Evolutionary conservation across 768 basidiomycete genomes (phyloP).

Genomic region (Sistotremastrum niveocremeum): DNA sequence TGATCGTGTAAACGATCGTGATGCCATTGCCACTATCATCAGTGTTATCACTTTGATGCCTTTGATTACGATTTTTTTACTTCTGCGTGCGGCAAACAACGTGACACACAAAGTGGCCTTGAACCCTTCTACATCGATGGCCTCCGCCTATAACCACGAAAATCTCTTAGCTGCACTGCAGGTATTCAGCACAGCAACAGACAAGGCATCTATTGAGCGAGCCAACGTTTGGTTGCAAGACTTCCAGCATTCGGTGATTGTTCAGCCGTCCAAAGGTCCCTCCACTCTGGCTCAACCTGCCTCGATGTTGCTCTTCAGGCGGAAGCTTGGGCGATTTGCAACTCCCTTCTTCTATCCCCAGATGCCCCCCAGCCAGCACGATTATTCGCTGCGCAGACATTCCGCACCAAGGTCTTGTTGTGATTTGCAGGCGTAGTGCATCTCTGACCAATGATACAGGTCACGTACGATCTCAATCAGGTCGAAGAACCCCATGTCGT

Average conservation of each 20-base stretch:
- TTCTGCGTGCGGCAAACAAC: background rate
- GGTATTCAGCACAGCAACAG: constrained; percentile 70
- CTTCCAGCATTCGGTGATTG: constrained; percentile 98
- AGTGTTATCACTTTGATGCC: too few relatives aligned
- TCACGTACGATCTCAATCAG: constrained; percentile 89
- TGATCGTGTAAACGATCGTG: too few relatives aligned
- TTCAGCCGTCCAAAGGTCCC: constrained; percentile 52
- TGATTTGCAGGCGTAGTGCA: constrained; percentile 1
- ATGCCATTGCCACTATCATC: too few relatives aligned
- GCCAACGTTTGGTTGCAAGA: constrained; percentile 96
- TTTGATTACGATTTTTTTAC: background rate
- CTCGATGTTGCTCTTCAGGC: constrained; percentile 55
- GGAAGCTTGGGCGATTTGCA: constrained; percentile 95
- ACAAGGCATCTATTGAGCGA: constrained; percentile 67
- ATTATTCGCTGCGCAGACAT: constrained; percentile 93
- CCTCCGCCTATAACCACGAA: constrained; percentile 3
- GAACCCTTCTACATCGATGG: background rate
- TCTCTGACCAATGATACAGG: constrained; percentile 33
- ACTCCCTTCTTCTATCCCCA: constrained; percentile 71
- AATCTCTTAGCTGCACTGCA: constrained; percentile 63
- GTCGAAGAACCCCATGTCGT: constrained; percentile 59
- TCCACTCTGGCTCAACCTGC: constrained; percentile 44
- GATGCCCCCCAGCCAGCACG: constrained; percentile 71
- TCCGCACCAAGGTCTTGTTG: constrained; percentile 73
- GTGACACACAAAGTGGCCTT: background rate